Conservation (phyloP, 805 yeast species). For the Phaffomyces thermotolerans region DNA sequence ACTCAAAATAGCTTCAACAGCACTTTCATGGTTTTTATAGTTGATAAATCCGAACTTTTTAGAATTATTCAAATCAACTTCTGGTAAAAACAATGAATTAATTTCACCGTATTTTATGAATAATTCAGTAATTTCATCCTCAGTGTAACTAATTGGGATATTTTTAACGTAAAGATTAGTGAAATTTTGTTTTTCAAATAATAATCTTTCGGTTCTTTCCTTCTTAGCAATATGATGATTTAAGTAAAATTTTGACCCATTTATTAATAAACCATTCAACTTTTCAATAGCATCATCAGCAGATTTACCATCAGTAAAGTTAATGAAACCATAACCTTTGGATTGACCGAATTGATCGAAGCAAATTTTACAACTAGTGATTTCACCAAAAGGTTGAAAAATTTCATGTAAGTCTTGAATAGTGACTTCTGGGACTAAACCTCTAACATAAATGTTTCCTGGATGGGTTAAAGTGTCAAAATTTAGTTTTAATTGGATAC, state of each 20-base stretch:
- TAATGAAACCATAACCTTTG: conserved; percentile 62
- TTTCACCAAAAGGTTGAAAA: conserved; percentile 33
- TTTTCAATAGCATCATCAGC: conserved; percentile 56
- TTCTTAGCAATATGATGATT: conserved; percentile 57
- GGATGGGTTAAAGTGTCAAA: conserved; percentile 39
- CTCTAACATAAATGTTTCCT: conserved; percentile 48
- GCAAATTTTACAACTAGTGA: conserved; percentile 39
- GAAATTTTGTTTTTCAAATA: conserved; percentile 38
- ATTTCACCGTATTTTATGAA: conserved; percentile 45
- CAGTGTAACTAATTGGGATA: conserved; percentile 32
- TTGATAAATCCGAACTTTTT: conserved; percentile 42
- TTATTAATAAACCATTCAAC: conserved; percentile 39
- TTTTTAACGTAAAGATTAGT: conserved; percentile 45
- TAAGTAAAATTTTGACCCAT: conserved; percentile 32
- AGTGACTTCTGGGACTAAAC: conserved; percentile 33
- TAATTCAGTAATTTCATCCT: conserved; percentile 31
- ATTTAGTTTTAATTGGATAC: conserved; percentile 11
- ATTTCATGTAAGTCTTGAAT: conserved; percentile 30
- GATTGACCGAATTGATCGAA: conserved; percentile 37
- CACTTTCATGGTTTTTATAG: conserved; percentile 38
- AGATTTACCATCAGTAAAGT: conserved; percentile 42
- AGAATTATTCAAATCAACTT: conserved; percentile 13
- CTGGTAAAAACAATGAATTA: conserved; percentile 48
- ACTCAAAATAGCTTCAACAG: conserved; percentile 38
- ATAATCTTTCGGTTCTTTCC: conserved; percentile 43